Percentiles rank a stretch among this genome's conserved stretches.
phyloP scores from a whole-genome alignment of 768 basidiomycete genomes.

The Trametes cinnabarina region DNA sequence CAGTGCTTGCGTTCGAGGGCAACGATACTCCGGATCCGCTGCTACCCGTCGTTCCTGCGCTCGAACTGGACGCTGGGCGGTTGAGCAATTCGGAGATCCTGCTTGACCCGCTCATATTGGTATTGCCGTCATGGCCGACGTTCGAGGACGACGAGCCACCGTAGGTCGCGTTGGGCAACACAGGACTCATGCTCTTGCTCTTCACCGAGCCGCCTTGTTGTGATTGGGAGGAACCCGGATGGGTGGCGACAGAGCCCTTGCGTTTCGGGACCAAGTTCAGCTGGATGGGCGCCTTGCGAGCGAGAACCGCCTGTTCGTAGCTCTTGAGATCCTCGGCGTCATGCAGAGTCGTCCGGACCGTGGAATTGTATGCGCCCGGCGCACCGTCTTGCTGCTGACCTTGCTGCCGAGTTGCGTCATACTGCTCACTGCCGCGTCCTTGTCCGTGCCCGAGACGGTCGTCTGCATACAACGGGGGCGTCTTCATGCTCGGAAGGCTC shows the following conservation, averaged over 20 bases:
- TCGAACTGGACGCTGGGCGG: conserved; percentile 39
- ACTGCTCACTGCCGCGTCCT: conserved; percentile 5
- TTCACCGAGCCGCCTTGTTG: conserved; percentile 11
- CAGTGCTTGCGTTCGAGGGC: conserved; percentile 31
- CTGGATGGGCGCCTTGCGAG: conserved; percentile 58
- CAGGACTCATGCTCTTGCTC: conserved; percentile 23
- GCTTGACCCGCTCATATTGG: conserved; percentile 1
- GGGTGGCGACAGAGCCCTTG: conserved; percentile 21
- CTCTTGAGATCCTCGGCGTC: conserved; percentile 61
- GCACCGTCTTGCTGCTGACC: conserved; percentile 10
- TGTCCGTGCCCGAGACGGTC: conserved; percentile 12
- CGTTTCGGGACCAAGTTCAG: conserved; percentile 52
- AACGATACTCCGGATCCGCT: conserved; percentile 4
- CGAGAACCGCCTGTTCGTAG: conserved; percentile 75
- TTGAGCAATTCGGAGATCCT: conserved; percentile 24
- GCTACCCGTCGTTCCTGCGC: conserved; percentile 16
- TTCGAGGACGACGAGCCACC: neutral
- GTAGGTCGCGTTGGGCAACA: conserved; percentile 14
- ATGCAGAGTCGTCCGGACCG: conserved; percentile 32
- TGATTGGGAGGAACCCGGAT: conserved; percentile 15
- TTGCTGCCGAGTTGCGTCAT: conserved; percentile 13
- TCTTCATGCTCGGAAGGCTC: conserved; percentile 68
- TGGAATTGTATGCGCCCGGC: conserved; percentile 23
- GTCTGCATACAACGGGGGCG: conserved; percentile 46
- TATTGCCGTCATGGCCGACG: neutral